Conservation (phyloP, 495 filamentous ascomycete species). For the Chaetomidium leptoderma region DNA sequence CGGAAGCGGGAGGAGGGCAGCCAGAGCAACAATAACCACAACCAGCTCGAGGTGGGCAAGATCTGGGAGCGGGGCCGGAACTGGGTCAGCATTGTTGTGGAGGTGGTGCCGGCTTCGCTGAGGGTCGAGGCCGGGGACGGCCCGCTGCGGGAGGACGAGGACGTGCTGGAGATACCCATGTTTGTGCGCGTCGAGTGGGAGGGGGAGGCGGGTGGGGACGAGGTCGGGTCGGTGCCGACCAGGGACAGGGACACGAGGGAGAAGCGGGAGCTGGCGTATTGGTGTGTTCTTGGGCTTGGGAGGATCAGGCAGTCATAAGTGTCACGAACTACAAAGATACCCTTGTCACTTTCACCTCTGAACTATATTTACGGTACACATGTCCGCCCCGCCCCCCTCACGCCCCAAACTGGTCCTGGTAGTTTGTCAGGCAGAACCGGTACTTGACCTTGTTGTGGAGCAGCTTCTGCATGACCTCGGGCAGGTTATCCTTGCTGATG, state of each 20-base stretch:
- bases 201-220: conserved; percentile 66
- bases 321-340: too few species aligned
- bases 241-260: conserved; percentile 44
- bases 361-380: background rate
- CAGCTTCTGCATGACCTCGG: conserved; percentile 62
- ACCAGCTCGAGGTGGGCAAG: conserved; percentile 81
- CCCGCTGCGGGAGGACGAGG: conserved; percentile 64
- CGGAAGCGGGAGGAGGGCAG: conserved; percentile 37
- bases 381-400: conserved; percentile 1
- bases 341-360: too few species aligned
- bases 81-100: conserved; percentile 87
- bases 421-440: conserved; percentile 46
- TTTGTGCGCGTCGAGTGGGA: conserved; percentile 94
- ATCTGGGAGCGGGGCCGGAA: conserved; percentile 94
- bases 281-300: conserved; percentile 87
- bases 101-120: conserved; percentile 71
- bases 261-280: conserved; percentile 82
- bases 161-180: conserved; percentile 91
- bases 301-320: conserved; percentile 60
- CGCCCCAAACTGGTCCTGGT: conserved; percentile 41
- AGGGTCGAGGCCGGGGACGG: conserved; percentile 16
- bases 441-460: conserved; percentile 65
- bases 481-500: conserved; percentile 65
- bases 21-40: conserved; percentile 36
- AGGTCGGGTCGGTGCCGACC: conserved; percentile 38